Percentiles rank a stretch among this genome's conserved stretches.
phyloP scores from a whole-genome alignment of 2,329 filamentous ascomycete genomes.

The Bipolaris oryzae region DNA sequence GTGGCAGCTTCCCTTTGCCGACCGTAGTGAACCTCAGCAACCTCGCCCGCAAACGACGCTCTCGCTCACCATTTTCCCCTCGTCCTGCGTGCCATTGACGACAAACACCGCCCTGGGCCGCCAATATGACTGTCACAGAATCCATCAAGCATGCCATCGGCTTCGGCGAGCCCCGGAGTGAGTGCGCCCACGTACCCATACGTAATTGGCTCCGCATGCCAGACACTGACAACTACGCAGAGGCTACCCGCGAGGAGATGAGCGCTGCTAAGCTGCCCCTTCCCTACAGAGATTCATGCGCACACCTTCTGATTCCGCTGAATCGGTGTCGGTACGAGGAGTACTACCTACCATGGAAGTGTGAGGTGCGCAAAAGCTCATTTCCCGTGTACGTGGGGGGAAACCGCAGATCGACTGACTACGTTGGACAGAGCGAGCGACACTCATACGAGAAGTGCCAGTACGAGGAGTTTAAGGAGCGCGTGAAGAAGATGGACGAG shows the following conservation, averaged over 20 bases:
- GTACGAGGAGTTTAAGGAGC: conserved; percentile 98
- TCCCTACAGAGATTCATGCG: conserved; percentile 93
- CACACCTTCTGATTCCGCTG: conserved; percentile 89
- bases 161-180: conserved; percentile 45
- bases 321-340: conserved; percentile 92
- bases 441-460: conserved; percentile 99
- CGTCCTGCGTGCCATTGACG: conserved; percentile 30
- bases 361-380: conserved; percentile 69
- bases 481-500: conserved; percentile 98
- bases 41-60: conserved; percentile 20
- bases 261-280: conserved; percentile 85
- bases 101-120: conserved; percentile 14
- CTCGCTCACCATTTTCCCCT: conserved; percentile 11
- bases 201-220: conserved; percentile 28
- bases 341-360: conserved; percentile 98
- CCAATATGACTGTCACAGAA: conserved; percentile 53
- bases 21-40: conserved; percentile 21
- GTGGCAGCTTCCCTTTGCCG: conserved; percentile 24
- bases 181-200: conserved; percentile 23
- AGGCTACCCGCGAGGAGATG: conserved; percentile 90
- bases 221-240: conserved; percentile 54
- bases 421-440: conserved; percentile 76
- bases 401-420: conserved; percentile 22
- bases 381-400: neutral
- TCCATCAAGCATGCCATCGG: conserved; percentile 57